phyloP scores from a whole-genome alignment of 352 stramenopile genomes.

The Proteromonas lacertae region DNA sequence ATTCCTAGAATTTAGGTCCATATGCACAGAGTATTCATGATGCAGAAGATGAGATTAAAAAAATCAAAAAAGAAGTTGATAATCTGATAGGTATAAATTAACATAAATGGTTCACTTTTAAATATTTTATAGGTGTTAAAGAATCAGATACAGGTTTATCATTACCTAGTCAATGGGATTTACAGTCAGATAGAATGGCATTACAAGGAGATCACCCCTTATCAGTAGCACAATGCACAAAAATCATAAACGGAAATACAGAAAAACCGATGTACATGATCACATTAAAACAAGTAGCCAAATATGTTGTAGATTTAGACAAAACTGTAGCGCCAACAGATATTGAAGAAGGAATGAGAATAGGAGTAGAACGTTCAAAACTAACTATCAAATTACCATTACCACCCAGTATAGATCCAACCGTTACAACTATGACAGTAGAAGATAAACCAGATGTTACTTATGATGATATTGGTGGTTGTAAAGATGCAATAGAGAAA shows the following conservation, averaged over 20 bases:
- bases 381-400: slow-evolving; percentile 88
- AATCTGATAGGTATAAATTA: slow-evolving; percentile 38
- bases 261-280: slow-evolving; percentile 97
- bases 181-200: slow-evolving; percentile 97
- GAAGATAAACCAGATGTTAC: slow-evolving; percentile 98
- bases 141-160: slow-evolving; percentile 93
- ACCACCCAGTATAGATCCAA: slow-evolving; percentile 93
- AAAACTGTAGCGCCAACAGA: slow-evolving; percentile 94
- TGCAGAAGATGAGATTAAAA: slow-evolving; percentile 94
- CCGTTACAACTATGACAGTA: slow-evolving; percentile 80
- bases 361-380: slow-evolving; percentile 76
- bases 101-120: slow-evolving; percentile 12
- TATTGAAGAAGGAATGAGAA: slow-evolving; percentile 96
- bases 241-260: slow-evolving; percentile 51
- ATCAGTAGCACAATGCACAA: slow-evolving; percentile 71
- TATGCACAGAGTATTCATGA: slow-evolving; percentile 82
- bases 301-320: slow-evolving; percentile 89
- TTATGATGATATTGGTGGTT: slow-evolving; percentile 95
- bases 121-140: slow-evolving; percentile 79
- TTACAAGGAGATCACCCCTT: slow-evolving; percentile 91
- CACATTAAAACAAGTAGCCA: slow-evolving; percentile 98
- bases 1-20: slow-evolving; percentile 73
- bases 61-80: slow-evolving; percentile 55
- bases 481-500: slow-evolving; percentile 88
- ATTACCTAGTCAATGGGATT: slow-evolving; percentile 86